Conservation (phyloP, 2,329 filamentous ascomycete genomes). For the Trematosphaeria pertusa region DNA sequence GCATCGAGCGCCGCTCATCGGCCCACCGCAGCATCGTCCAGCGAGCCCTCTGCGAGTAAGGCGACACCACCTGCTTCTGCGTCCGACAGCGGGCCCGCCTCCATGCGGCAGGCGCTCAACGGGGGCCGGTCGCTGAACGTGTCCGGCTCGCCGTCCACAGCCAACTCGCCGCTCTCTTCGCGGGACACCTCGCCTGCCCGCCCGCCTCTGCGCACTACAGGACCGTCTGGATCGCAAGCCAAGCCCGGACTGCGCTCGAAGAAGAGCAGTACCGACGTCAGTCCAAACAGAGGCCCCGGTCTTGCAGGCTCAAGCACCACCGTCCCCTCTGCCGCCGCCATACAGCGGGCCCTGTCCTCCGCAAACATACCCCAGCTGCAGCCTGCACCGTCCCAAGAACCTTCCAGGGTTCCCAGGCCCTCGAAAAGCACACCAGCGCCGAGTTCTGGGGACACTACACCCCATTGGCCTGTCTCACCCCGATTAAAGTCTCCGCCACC, state of each 20-base stretch:
- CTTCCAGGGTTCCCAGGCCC: slow-evolving; percentile 67
- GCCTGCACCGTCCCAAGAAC: slow-evolving; percentile 65
- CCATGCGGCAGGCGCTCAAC: slow-evolving; percentile 35
- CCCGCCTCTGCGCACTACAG: slow-evolving; percentile 34
- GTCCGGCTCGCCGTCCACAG: slow-evolving; percentile 47
- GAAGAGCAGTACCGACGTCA: slow-evolving; percentile 54
- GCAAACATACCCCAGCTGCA: slow-evolving; percentile 71
- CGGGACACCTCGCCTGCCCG: slow-evolving; percentile 56
- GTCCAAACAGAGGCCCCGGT: slow-evolving; percentile 48
- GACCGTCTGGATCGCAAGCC: slow-evolving; percentile 23
- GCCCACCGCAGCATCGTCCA: slow-evolving; percentile 16
- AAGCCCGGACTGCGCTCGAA: slow-evolving; percentile 47
- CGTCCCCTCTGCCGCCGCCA: slow-evolving; percentile 66
- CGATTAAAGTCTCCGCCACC: slow-evolving; percentile 80
- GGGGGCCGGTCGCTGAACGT: slow-evolving; percentile 36
- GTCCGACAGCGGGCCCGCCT: slow-evolving; percentile 19
- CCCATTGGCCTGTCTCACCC: slow-evolving; percentile 79
- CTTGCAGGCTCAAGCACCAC: slow-evolving; percentile 48
- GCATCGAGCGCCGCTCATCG: slow-evolving; percentile 24
- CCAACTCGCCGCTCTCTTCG: slow-evolving; percentile 54
- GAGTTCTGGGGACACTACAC: slow-evolving; percentile 56
- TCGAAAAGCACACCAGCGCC: slow-evolving; percentile 66
- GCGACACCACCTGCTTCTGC: slow-evolving; percentile 19
- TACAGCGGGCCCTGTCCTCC: slow-evolving; percentile 72
- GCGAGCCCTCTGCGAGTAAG: slow-evolving; percentile 15